A percentile compares a stretch with the other conserved stretches of the same genome.
phyloP scores from a whole-genome alignment of 2,329 filamentous ascomycete species.

The Aspergillus melleus region DNA sequence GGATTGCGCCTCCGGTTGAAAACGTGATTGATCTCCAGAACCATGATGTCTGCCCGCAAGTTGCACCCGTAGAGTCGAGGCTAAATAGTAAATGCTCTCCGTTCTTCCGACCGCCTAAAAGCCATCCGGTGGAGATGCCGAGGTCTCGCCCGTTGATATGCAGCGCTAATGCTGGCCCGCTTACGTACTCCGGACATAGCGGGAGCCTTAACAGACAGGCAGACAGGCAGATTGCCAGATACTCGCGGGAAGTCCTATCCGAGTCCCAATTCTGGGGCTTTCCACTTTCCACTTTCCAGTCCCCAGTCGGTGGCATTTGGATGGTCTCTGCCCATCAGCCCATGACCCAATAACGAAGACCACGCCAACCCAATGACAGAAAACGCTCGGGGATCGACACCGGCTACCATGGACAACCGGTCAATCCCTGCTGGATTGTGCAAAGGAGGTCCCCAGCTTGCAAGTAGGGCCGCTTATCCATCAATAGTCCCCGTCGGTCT shows the following conservation, averaged over 20 bases:
- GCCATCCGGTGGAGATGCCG: background rate
- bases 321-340: background rate
- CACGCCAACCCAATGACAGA: constrained; percentile 14
- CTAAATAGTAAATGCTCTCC: too few species aligned
- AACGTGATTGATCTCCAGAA: too few species aligned
- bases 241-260: background rate
- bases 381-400: constrained; percentile 26
- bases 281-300: background rate
- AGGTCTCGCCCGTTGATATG: constrained; percentile 8
- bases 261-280: background rate
- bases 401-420: constrained; percentile 4
- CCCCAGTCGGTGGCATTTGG: background rate
- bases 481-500: background rate
- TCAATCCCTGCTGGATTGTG: constrained; percentile 19
- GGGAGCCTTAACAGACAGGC: background rate
- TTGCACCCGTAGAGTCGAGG: too few species aligned
- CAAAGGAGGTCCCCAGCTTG: constrained; percentile 2
- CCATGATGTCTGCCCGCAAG: too few species aligned
- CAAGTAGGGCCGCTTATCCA: background rate
- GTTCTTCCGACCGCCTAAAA: background rate
- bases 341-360: background rate
- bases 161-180: constrained; percentile 4
- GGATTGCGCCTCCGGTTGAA: too few species aligned
- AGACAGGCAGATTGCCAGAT: too few species aligned
- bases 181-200: constrained; percentile 3